Percentiles rank a stretch among this genome's conserved stretches.
phyloP scores from a whole-genome alignment of 2,329 filamentous ascomycete species.

The Colletotrichum cereale region DNA sequence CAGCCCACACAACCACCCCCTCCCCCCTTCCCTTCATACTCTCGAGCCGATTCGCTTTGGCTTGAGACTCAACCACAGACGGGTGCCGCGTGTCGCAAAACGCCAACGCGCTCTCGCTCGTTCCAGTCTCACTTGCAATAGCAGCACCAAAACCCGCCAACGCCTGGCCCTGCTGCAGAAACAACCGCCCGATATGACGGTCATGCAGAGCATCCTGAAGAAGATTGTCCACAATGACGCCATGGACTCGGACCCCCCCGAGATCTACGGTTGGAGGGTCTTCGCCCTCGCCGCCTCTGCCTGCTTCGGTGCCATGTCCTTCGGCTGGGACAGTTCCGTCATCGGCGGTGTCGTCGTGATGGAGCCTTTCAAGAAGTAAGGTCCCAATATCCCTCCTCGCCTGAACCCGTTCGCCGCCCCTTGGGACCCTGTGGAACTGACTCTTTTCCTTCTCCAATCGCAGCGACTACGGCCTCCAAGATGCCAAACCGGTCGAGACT shows the following conservation, averaged over 20 bases:
- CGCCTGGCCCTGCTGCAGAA: slow-evolving; percentile 35
- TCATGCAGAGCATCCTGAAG: slow-evolving; percentile 47
- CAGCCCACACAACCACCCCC: neutral
- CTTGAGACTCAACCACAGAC: slow-evolving; percentile 24
- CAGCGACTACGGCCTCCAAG: slow-evolving; percentile 46
- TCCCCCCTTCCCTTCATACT: no score
- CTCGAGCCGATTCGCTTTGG: slow-evolving; percentile 6
- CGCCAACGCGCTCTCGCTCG: neutral
- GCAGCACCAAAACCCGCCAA: slow-evolving; percentile 35
- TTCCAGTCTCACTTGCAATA: slow-evolving; percentile 4
- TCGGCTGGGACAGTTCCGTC: slow-evolving; percentile 73
- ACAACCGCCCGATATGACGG: slow-evolving; percentile 33
- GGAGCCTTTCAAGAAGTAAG: slow-evolving; percentile 65
- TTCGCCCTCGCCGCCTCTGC: slow-evolving; percentile 72
- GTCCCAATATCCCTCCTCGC: slow-evolving; percentile 25
- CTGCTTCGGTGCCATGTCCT: slow-evolving; percentile 66
- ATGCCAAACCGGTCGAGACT: slow-evolving; percentile 36
- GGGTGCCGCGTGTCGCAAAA: slow-evolving; percentile 27
- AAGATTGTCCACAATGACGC: slow-evolving; percentile 67
- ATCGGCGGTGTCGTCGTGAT: slow-evolving; percentile 76
- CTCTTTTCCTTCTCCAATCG: slow-evolving; percentile 61
- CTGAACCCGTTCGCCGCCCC: no score
- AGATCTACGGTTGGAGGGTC: slow-evolving; percentile 78
- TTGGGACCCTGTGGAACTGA: slow-evolving; percentile 50
- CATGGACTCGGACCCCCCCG: slow-evolving; percentile 74